Conservation (phyloP, 2,329 filamentous ascomycete species). For the Fusarium illudens region DNA sequence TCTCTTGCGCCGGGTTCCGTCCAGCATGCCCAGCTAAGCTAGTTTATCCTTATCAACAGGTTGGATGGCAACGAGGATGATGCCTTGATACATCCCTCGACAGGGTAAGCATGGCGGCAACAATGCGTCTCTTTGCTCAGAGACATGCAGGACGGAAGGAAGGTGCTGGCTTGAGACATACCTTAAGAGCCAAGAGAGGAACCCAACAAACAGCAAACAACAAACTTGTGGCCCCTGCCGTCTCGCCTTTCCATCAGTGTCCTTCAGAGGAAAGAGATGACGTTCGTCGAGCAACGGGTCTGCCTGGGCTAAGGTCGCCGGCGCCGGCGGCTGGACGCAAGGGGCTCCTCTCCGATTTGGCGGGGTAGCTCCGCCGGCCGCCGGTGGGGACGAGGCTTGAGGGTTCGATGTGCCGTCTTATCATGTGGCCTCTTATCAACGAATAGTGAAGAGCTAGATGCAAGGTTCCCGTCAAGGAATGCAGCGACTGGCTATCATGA, state of each 20-base stretch:
- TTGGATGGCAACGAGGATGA: not conserved
- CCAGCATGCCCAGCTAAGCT: not conserved
- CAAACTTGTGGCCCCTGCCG: not conserved
- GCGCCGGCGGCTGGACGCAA: slow-evolving; percentile 30
- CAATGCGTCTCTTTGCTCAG: not conserved
- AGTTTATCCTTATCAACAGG: slow-evolving; percentile 15
- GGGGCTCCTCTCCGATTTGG: slow-evolving; percentile 36
- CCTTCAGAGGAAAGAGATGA: not conserved
- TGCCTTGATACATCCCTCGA: not conserved
- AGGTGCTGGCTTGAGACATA: not conserved
- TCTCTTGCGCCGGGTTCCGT: slow-evolving; percentile 26
- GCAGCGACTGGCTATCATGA: slow-evolving; percentile 33
- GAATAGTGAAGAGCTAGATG: slow-evolving; percentile 31
- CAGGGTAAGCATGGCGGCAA: not conserved
- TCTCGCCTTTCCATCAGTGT: not conserved
- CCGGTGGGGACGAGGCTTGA: slow-evolving; percentile 37
- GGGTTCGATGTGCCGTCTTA: slow-evolving; percentile 31
- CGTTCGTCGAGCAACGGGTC: not conserved
- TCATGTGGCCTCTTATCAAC: slow-evolving; percentile 40
- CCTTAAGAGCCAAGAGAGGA: slow-evolving; percentile 2
- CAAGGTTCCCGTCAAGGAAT: slow-evolving; percentile 18
- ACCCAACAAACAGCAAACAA: not conserved
- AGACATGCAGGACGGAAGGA: not conserved
- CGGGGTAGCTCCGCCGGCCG: slow-evolving; percentile 39
- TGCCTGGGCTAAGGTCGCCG: slow-evolving; percentile 1